phyloP scores from a whole-genome alignment of 2,329 filamentous ascomycete genomes.

The Fusarium domesticum region DNA sequence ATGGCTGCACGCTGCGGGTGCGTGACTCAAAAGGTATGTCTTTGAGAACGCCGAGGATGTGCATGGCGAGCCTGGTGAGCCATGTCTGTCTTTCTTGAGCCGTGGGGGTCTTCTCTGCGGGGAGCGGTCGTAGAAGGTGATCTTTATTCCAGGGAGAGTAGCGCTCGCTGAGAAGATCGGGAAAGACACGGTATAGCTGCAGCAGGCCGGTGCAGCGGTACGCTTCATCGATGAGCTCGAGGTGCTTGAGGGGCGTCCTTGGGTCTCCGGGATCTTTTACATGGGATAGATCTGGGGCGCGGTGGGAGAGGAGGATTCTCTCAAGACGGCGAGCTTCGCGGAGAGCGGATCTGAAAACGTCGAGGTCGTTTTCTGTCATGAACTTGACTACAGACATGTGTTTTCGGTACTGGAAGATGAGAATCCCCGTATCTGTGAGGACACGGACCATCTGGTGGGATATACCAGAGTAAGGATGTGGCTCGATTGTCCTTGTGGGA shows the following conservation, averaged over 20 bases:
- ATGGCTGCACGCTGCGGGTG: slow-evolving; percentile 2
- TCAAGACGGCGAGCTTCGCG: slow-evolving; percentile 18
- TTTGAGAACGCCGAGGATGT: slow-evolving; percentile 13
- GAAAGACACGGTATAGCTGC: slow-evolving; percentile 24
- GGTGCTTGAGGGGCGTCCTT: slow-evolving; percentile 12
- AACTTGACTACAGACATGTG: slow-evolving; percentile 15
- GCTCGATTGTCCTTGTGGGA: background rate
- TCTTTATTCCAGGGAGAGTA: slow-evolving; percentile 14
- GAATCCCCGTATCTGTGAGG: slow-evolving; percentile 12
- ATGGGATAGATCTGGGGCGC: slow-evolving; percentile 5
- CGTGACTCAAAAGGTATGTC: slow-evolving; percentile 7
- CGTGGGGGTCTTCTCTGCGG: slow-evolving; percentile 4
- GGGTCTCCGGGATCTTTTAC: slow-evolving; percentile 16
- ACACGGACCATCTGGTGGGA: slow-evolving; percentile 15
- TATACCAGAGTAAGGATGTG: slow-evolving; percentile 20
- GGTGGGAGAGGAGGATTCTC: slow-evolving; percentile 5
- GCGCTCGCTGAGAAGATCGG: slow-evolving; percentile 19
- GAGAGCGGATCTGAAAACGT: slow-evolving; percentile 10
- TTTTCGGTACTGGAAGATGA: slow-evolving; percentile 21
- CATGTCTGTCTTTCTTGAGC: slow-evolving; percentile 12
- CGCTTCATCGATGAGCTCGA: slow-evolving; percentile 19
- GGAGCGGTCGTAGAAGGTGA: background rate
- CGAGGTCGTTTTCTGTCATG: slow-evolving; percentile 17
- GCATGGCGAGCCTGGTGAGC: slow-evolving; percentile 18
- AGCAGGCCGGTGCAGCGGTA: slow-evolving; percentile 16